These are phyloP conservation scores for Nadsonia starkeyi-henricii DNA, from an alignment of 1,139 yeast species.

Conservation along the genomic window DNA sequence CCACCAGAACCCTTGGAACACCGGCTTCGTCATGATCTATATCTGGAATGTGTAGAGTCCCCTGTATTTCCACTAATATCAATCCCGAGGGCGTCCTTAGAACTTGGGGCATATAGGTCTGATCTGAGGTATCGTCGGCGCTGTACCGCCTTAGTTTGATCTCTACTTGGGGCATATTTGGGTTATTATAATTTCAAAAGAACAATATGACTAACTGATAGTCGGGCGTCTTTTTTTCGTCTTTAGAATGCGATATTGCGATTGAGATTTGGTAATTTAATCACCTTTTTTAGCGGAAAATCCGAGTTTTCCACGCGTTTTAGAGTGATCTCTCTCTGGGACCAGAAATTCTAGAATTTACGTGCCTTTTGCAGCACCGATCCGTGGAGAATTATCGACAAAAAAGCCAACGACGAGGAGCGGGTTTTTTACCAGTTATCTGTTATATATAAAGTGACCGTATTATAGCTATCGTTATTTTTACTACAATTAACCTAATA, in stretches of 20 bases:
- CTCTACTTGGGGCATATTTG: neutral
- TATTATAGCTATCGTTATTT: neutral
- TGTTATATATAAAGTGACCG: no score
- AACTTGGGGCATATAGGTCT: neutral
- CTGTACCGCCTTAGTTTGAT: neutral
- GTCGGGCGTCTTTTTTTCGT: no score
- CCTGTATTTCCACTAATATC: constrained; percentile 6
- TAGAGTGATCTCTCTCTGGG: no score
- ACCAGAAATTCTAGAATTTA: no score
- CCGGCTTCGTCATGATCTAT: constrained; percentile 2
- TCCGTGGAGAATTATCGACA: no score
- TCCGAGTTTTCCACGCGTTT: no score
- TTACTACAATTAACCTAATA: neutral
- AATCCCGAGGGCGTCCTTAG: constrained; percentile 5
- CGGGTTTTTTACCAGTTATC: no score
- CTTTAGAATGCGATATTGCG: no score
- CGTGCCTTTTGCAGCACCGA: no score
- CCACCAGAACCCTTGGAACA: constrained; percentile 1
- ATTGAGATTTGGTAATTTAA: no score
- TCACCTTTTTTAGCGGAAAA: no score
- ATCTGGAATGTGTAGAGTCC: constrained; percentile 2
- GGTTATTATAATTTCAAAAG: neutral
- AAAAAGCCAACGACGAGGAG: no score
- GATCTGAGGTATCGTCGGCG: neutral
- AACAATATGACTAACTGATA: neutral